phyloP scores from a whole-genome alignment of 805 yeast genomes.

The Tetrapisispora nanseiensis region DNA sequence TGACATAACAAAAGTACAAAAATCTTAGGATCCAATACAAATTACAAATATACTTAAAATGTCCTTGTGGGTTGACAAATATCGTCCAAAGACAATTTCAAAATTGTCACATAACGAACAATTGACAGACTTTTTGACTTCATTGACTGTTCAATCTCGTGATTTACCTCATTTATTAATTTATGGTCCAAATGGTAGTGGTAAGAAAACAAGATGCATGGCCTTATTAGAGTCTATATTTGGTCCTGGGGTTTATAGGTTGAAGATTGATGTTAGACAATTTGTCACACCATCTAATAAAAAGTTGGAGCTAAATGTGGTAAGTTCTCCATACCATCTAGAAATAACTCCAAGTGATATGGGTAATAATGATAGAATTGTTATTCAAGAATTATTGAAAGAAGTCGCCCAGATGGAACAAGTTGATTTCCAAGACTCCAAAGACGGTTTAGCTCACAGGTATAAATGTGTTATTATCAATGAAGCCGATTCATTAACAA shows the following conservation, averaged over 20 bases:
- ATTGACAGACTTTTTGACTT: constrained; percentile 52
- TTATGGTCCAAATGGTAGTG: constrained; percentile 96
- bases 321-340: constrained; percentile 82
- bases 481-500: constrained; percentile 79
- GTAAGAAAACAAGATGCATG: constrained; percentile 88
- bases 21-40: neutral
- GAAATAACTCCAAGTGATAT: constrained; percentile 96
- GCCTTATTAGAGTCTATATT: constrained; percentile 70
- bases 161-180: constrained; percentile 89
- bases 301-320: constrained; percentile 82
- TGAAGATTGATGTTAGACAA: constrained; percentile 83
- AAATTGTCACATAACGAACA: constrained; percentile 57
- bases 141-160: constrained; percentile 31
- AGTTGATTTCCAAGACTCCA: constrained; percentile 59
- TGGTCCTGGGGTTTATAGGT: constrained; percentile 71
- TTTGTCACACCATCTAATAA: constrained; percentile 65
- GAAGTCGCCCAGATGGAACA: constrained; percentile 94
- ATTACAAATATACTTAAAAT: too few species aligned
- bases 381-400: constrained; percentile 85
- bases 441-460: constrained; percentile 37
- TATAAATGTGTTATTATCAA: constrained; percentile 79
- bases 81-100: constrained; percentile 65
- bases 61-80: constrained; percentile 96
- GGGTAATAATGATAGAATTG: constrained; percentile 92
- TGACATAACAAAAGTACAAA: neutral